These are phyloP conservation scores for Pyropia yezoensis DNA, from an alignment of 23 red algal species.

Conservation along the genomic window DNA sequence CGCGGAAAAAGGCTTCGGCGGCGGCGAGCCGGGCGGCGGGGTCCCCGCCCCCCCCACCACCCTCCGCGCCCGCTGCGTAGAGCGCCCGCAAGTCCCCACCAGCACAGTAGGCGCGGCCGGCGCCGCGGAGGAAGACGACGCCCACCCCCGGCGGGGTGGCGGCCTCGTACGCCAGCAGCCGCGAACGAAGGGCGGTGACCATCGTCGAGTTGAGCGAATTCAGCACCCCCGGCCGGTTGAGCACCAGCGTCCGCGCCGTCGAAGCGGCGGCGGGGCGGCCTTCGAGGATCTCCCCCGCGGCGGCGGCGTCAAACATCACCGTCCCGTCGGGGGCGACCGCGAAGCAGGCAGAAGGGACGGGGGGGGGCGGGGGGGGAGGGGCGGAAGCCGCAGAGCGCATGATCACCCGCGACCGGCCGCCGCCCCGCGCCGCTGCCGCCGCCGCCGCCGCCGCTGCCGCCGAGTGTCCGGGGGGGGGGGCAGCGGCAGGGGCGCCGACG, in stretches of 20 bases:
- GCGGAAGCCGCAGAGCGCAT: too few relatives aligned
- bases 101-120: slow-evolving; percentile 59
- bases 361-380: too few relatives aligned
- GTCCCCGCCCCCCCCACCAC: not conserved
- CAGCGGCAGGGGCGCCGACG: too few relatives aligned
- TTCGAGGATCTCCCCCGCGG: not conserved
- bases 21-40: not conserved
- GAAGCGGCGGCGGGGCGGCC: not conserved
- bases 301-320: too few relatives aligned
- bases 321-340: too few relatives aligned
- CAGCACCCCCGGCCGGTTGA: slow-evolving; percentile 49
- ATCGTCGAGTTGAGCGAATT: slow-evolving; percentile 44
- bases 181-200: slow-evolving; percentile 20
- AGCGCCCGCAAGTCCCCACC: slow-evolving; percentile 78
- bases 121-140: slow-evolving; percentile 29
- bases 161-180: not conserved
- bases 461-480: too few relatives aligned
- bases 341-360: too few relatives aligned
- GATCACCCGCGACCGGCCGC: too few relatives aligned
- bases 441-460: too few relatives aligned
- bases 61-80: slow-evolving; percentile 9
- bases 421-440: too few relatives aligned
- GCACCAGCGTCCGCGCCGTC: slow-evolving; percentile 18
- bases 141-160: not conserved
- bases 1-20: slow-evolving; percentile 46